Base-by-base conservation (phyloP, 805 yeast genomes). In the Candida suzukii region DNA sequence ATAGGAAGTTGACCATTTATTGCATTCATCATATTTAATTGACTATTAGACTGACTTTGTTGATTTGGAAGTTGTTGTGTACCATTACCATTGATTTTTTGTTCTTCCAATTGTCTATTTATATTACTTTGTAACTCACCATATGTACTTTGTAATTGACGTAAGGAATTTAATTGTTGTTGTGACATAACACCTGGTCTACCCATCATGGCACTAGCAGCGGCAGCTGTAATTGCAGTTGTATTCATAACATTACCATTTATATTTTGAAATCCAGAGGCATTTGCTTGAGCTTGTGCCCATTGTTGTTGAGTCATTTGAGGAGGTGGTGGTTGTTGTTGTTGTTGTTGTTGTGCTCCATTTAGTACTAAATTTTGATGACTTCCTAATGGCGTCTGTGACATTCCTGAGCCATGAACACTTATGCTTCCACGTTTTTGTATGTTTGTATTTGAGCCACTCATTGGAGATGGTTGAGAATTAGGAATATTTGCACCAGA, bases 91-190 rank as follows among this genome's bases (percentile, higher is more conserved):
- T 7, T 7, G 22, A 42, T 46, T 13, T 47, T 41, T 30, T 50
- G 53, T n/a, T 49, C 53, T 24, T 47, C 50, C 17, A 48, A 35
- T 34, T 53, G 57, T 26, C 46, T 42, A 20, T 48, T 41, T 6
- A 55, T 44, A 37, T 53, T 53, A 26, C 38, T 52, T 34, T 58
- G 60, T 11, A 57, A 38, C 21, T 46, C 52, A 8, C 63, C 61
- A 41, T 58, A 58, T 2, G 63, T 56, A 18, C 55, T 54, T 40
- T 57, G 61, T 18, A 58, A 41, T 38, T 58, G 61, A 35, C 55
- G 52, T 16, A 58, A 25, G 4, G 58, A 52, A 10, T 51, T 51
- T 10, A 48, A 36, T 39, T 55, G 57, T 33, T 54, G 54, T 16
- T 45, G 48, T 28, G 32, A 31, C 41, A 8, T 38, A 22, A 42